phyloP scores from a whole-genome alignment of 495 filamentous ascomycete species.

The Hyaloscypha finlandica region DNA sequence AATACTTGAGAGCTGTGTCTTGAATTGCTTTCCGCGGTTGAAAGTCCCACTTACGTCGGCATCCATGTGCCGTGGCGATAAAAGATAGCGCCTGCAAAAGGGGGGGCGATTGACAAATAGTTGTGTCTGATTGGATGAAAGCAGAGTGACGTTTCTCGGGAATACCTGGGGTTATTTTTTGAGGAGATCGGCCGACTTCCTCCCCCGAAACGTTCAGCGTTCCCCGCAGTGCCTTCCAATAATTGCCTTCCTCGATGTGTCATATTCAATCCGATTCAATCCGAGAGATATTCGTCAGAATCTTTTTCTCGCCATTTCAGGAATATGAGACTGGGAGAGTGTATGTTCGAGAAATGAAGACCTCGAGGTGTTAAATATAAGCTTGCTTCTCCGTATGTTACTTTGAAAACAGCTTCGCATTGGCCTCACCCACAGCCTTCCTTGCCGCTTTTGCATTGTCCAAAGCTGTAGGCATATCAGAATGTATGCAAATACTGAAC shows the following conservation, averaged over 20 bases:
- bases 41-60: background rate
- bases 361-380: background rate
- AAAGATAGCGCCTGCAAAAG: background rate
- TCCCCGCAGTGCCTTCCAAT: background rate
- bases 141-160: background rate
- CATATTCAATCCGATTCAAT: too few species aligned
- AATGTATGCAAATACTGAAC: constrained; percentile 36
- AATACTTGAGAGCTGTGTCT: background rate
- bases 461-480: constrained; percentile 32
- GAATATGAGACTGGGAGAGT: background rate
- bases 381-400: background rate
- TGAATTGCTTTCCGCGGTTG: background rate
- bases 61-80: background rate
- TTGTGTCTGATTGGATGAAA: background rate
- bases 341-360: background rate
- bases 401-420: constrained; percentile 16
- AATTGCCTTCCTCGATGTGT: too few species aligned
- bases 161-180: background rate
- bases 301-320: too few species aligned
- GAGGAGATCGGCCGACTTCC: background rate
- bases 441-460: constrained; percentile 29
- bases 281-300: too few species aligned
- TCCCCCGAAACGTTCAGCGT: background rate
- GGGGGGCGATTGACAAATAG: background rate
- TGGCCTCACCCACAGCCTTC: constrained; percentile 21